Base-by-base conservation (phyloP, 2,329 filamentous ascomycete genomes). In the Ophiosphaerella narmari region DNA sequence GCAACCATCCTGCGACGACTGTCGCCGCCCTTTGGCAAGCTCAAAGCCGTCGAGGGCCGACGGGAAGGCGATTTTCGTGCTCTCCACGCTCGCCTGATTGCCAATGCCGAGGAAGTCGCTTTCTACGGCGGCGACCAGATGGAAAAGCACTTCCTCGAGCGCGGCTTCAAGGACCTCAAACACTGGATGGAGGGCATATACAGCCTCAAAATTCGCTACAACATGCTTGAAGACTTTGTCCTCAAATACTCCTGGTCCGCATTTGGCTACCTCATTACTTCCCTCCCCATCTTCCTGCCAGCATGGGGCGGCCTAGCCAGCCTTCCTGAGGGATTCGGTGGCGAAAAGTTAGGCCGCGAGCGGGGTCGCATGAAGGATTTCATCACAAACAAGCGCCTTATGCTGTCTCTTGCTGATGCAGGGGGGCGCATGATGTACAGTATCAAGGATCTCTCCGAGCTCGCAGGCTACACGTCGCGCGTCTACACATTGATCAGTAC, bases 401-500 rank as follows among this genome's bases (percentile, higher is more conserved):
- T 99, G 94, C 83, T 99, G 29, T 97, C 93, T 13, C 83, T 99
- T 33, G 94, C 94, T 8, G 94, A 99, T 74, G 94, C 94, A 1
- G 94, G 94, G 51, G 93, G 93, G 23, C 85, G 94, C 39, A 97
- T 99, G 91, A 99, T 99, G 94, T 99, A 99, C 78, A 94, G 90
- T 55, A 96, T 99, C 79, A 99, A 99, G 75, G 95, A 99, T 68
- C 84, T 99, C 32, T 92, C 92, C 1, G 94, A 99, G 71, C 80
- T 99, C 31, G 94, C 94, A 5, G 94, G 94, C 18, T 95, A 97
- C 76, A 99, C 94, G 0, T 96, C 91, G 50, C 86, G 94, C 38
- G 92, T 99, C 11, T 99, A 97, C 77, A 95, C 91, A 9, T 82
- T 99, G 35, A 95, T 99, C 67, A 93, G 91, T 38, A 96, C 94